A percentile compares a stretch with the other conserved stretches of the same genome.
Evolutionary conservation across 1,284 basidiomycete species (phyloP).

Genomic region (Coniophora puteana): DNA sequence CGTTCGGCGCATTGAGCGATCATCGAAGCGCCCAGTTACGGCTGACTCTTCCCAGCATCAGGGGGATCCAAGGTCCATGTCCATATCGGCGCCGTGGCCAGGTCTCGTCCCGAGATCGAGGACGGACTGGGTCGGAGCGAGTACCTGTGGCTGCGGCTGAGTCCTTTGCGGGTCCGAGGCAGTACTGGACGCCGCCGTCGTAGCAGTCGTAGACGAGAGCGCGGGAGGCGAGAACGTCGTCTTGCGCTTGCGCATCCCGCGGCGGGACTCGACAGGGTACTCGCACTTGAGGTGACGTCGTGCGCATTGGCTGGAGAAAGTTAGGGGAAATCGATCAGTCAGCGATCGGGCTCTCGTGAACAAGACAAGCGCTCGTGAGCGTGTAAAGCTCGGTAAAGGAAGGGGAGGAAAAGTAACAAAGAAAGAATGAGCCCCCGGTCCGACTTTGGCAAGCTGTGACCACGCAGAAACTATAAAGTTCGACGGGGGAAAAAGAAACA

Average conservation of each 20-base stretch:
- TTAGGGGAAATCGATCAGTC: too few relatives aligned
- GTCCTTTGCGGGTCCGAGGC: constrained; percentile 11
- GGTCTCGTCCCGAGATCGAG: constrained; percentile 36
- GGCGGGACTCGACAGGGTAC: constrained; percentile 54
- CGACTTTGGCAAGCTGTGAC: too few relatives aligned
- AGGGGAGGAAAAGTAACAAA: constrained; percentile 11
- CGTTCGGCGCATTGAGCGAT: too few relatives aligned
- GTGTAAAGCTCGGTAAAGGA: too few relatives aligned
- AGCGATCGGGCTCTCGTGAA: constrained; percentile 10
- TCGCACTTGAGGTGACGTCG: constrained; percentile 54
- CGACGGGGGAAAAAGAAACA: too few relatives aligned
- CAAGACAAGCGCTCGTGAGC: too few relatives aligned
- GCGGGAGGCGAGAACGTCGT: constrained; percentile 28
- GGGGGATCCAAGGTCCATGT: constrained; percentile 16
- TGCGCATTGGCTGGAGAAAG: constrained; percentile 51
- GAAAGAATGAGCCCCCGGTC: constrained; percentile 14
- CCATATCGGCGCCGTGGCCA: constrained; percentile 46
- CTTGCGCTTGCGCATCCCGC: constrained; percentile 55
- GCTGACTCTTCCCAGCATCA: too few relatives aligned
- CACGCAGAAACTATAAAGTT: too few relatives aligned
- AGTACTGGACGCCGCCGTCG: not conserved
- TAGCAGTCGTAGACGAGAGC: too few relatives aligned
- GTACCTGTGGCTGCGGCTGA: too few relatives aligned
- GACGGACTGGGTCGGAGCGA: too few relatives aligned
- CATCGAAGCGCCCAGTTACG: too few relatives aligned